These are phyloP conservation scores for Xylaria multiplex DNA, from an alignment of 2,329 filamentous ascomycete genomes.

Conservation along the genomic window DNA sequence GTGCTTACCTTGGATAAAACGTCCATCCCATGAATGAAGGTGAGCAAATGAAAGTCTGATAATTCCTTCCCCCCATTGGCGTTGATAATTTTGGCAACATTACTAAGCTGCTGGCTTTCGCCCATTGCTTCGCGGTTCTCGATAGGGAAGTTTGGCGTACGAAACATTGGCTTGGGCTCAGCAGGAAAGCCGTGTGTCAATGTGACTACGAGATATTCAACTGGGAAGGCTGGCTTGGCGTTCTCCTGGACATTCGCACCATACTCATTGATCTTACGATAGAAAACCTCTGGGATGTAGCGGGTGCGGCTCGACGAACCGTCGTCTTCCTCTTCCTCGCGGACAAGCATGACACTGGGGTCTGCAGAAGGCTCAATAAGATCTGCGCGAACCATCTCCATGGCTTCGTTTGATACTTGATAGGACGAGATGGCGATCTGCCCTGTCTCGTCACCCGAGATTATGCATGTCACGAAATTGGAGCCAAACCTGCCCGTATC, in stretches of 20 bases:
- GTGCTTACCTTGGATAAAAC: slow-evolving; percentile 82
- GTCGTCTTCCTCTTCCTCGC: slow-evolving; percentile 88
- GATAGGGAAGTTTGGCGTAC: slow-evolving; percentile 79
- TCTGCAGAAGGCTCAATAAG: slow-evolving; percentile 96
- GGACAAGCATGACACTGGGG: slow-evolving; percentile 92
- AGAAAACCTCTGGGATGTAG: slow-evolving; percentile 98
- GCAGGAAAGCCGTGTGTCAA: slow-evolving; percentile 96
- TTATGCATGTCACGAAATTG: slow-evolving; percentile 94
- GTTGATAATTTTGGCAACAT: slow-evolving; percentile 74
- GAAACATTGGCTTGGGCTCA: slow-evolving; percentile 80
- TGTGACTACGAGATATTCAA: slow-evolving; percentile 95
- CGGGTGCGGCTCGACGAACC: slow-evolving; percentile 73
- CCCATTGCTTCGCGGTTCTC: slow-evolving; percentile 91
- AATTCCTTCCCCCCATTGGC: slow-evolving; percentile 70
- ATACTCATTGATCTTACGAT: slow-evolving; percentile 94
- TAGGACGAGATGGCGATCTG: slow-evolving; percentile 91
- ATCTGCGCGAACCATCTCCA: slow-evolving; percentile 96
- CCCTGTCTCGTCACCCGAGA: slow-evolving; percentile 91
- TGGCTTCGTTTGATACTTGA: slow-evolving; percentile 92
- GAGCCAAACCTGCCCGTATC: slow-evolving; percentile 94
- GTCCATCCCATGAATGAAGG: slow-evolving; percentile 82
- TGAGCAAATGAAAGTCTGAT: slow-evolving; percentile 95
- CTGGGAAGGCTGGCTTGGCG: slow-evolving; percentile 93
- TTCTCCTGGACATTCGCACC: slow-evolving; percentile 96
- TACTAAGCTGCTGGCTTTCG: slow-evolving; percentile 81